Conservation (phyloP, 106 monocot genomes). For the Vanilla planifolia region DNA sequence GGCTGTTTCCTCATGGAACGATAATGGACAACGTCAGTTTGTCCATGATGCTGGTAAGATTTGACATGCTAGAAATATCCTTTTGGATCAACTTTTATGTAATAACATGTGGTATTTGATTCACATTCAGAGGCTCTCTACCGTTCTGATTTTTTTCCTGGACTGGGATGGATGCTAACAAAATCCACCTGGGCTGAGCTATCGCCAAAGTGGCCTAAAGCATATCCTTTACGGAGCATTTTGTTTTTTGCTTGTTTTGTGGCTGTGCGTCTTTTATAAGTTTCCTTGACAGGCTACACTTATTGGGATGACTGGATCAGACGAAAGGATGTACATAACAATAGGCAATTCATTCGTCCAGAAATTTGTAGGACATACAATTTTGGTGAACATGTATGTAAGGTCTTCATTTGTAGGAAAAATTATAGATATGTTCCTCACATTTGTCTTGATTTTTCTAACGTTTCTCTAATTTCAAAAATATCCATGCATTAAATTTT, state of each 20-base stretch:
- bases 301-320: slow-evolving; percentile 99
- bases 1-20: slow-evolving; percentile 99
- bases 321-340: slow-evolving; percentile 74
- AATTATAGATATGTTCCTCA: too few species aligned
- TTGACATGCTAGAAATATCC: not conserved
- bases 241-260: not conserved
- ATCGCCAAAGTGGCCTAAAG: slow-evolving; percentile 99
- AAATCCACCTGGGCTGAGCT: slow-evolving; percentile 86
- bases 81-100: not conserved
- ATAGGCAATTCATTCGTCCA: slow-evolving; percentile 90
- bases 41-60: slow-evolving; percentile 77
- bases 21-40: slow-evolving; percentile 91
- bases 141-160: slow-evolving; percentile 98
- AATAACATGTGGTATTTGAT: not conserved
- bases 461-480: too few species aligned
- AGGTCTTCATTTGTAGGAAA: not conserved
- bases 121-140: slow-evolving; percentile 68
- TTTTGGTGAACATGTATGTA: slow-evolving; percentile 90
- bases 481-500: too few species aligned
- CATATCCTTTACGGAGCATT: slow-evolving; percentile 66
- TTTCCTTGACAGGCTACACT: slow-evolving; percentile 69
- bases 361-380: slow-evolving; percentile 99
- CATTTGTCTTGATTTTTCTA: too few species aligned
- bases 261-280: not conserved
- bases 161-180: slow-evolving; percentile 98